phyloP scores from a whole-genome alignment of 306 rosid genomes.

The Hippophae gyantsensis region DNA sequence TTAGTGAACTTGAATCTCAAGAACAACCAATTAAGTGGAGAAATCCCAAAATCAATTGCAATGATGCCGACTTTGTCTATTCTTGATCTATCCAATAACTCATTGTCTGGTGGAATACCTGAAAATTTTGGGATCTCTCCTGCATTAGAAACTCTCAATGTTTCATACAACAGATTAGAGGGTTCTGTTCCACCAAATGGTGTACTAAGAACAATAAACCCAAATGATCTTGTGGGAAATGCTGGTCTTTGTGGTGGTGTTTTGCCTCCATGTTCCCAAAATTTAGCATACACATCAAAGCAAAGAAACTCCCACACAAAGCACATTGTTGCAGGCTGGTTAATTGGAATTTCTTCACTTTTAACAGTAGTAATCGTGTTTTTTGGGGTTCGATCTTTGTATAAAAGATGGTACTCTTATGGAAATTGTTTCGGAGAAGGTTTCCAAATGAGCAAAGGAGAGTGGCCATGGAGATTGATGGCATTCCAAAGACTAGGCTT shows the following conservation, averaged over 20 bases:
- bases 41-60: conserved; percentile 64
- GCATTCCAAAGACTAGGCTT: conserved; percentile 84
- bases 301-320: conserved; percentile 35
- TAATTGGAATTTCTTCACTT: conserved; percentile 55
- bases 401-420: conserved; percentile 53
- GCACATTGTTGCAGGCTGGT: conserved; percentile 56
- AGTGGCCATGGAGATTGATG: conserved; percentile 97
- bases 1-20: conserved; percentile 71
- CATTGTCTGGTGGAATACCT: conserved; percentile 78
- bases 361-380: conserved; percentile 40
- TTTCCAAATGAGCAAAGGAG: conserved; percentile 56
- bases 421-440: conserved; percentile 60
- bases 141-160: conserved; percentile 71
- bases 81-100: conserved; percentile 88
- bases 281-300: conserved; percentile 28
- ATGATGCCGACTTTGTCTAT: conserved; percentile 73
- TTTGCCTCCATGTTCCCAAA: conserved; percentile 56
- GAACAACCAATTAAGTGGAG: conserved; percentile 62
- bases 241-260: conserved; percentile 68
- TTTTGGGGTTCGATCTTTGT: conserved; percentile 43
- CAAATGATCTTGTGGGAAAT: conserved; percentile 65
- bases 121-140: conserved; percentile 79
- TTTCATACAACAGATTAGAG: conserved; percentile 71
- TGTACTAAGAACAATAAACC: conserved; percentile 65
- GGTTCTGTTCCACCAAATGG: conserved; percentile 86